Evolutionary conservation across 2,329 filamentous ascomycete genomes (phyloP), one percentile per base, ranked within the genome.

Genomic region (Ophiostoma sp.): DNA sequence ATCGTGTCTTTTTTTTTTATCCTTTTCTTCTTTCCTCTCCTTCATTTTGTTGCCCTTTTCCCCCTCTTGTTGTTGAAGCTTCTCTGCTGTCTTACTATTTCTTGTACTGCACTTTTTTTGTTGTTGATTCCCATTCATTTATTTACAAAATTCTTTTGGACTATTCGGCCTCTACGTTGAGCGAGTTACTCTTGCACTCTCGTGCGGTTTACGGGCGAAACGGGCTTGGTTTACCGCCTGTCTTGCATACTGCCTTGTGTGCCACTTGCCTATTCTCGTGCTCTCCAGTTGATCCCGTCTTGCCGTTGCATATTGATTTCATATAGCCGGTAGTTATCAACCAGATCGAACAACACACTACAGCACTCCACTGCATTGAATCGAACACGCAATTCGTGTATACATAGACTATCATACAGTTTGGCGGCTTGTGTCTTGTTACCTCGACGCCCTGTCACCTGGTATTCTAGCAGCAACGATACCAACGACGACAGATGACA

Each of bases 91-190:
- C n/a, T 33, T 62, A 52, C 54, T 67, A 36, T 13, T 33, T 52
- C 52, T 13, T 31, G 39, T 20, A 33, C 13, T n/a, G n/a, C n/a
- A n/a, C n/a, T n/a, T n/a, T n/a, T 66, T 35, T 23, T 68, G 4
- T 67, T 57, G 48, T 67, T 68, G 66, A 67, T 71, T 68, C 67
- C 68, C 57, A 33, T 41, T 67, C n/a, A 36, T 27, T 64, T 41
- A 8, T 60, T 60, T 52, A 13, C 35, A 35, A n/a, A 20, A 48
- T 60, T 68, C 5, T 62, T 23, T 41, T 68, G n/a, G 10, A 68
- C 68, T 4, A 5, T 66, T n/a, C 15, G 17, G n/a, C 23, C 5
- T 31, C 15, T 35, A 5, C 33, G n/a, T 13, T 27, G n/a, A 3
- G 52, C 13, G n/a, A 33, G 17, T 4, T 31, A 60, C 36, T 48